phyloP scores from a whole-genome alignment of 1,139 yeast genomes.

The Kodamaea ohmeri region DNA sequence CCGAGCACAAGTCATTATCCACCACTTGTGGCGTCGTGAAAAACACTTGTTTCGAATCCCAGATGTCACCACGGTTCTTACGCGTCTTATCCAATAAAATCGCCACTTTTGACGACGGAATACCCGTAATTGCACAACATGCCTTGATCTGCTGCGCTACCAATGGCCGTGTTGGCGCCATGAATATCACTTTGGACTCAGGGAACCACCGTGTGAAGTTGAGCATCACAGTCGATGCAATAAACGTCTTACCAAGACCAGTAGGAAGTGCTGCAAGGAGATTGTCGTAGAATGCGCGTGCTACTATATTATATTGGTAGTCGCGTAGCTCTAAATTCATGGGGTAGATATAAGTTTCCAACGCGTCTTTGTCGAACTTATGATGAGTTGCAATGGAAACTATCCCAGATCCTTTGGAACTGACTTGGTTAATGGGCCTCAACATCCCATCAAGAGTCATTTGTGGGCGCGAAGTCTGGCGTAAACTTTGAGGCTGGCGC shows the following conservation, averaged over 20 bases:
- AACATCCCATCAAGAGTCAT: slow-evolving; percentile 15
- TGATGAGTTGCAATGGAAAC: slow-evolving; percentile 47
- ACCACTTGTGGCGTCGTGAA: slow-evolving; percentile 97
- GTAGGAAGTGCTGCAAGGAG: slow-evolving; percentile 91
- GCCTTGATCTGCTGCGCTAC: slow-evolving; percentile 98
- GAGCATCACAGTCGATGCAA: slow-evolving; percentile 91
- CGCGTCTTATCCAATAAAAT: slow-evolving; percentile 72
- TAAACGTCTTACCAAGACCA: slow-evolving; percentile 95
- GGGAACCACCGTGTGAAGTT: slow-evolving; percentile 87
- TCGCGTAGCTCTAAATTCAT: slow-evolving; percentile 80
- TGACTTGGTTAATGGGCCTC: neutral
- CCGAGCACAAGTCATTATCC: slow-evolving; percentile 79
- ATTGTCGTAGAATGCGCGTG: slow-evolving; percentile 69
- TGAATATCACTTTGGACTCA: slow-evolving; percentile 73
- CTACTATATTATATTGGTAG: slow-evolving; percentile 81
- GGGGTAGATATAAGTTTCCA: slow-evolving; percentile 70
- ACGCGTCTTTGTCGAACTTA: slow-evolving; percentile 37
- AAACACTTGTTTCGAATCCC: slow-evolving; percentile 76
- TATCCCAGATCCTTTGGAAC: neutral
- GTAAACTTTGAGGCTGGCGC: no score
- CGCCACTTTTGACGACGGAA: slow-evolving; percentile 73
- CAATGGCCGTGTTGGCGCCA: slow-evolving; percentile 96
- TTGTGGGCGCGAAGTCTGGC: slow-evolving; percentile 10
- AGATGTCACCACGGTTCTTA: slow-evolving; percentile 64
- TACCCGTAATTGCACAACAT: slow-evolving; percentile 83